These are phyloP conservation scores for slime mould (Dictyostelium discoideum) DNA, from an alignment of 78 protist genomes.

Conservation along the genomic window DNA sequence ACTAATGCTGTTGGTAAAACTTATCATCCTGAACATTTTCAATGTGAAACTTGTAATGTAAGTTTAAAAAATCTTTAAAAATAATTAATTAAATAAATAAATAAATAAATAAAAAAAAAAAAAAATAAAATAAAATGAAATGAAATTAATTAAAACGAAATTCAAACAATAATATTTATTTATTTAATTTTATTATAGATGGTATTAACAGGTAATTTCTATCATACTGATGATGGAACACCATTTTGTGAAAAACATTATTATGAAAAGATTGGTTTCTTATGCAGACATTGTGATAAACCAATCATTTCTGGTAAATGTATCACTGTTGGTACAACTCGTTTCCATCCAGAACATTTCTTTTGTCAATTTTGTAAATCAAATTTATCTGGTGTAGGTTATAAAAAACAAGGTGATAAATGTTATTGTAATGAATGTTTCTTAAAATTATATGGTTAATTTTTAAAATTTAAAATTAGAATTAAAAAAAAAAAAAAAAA, in stretches of 20 bases:
- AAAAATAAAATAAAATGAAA: not conserved
- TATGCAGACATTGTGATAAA: conserved; percentile 77
- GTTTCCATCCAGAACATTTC: conserved; percentile 78
- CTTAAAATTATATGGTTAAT: conserved; percentile 36
- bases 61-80: not conserved
- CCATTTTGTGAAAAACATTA: conserved; percentile 74
- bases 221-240: conserved; percentile 50
- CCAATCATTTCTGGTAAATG: conserved; percentile 77
- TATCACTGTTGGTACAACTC: conserved; percentile 29
- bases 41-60: conserved; percentile 57
- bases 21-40: conserved; percentile 81
- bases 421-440: conserved; percentile 44
- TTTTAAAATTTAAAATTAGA: too few relatives aligned
- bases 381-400: conserved; percentile 55
- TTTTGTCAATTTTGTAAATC: conserved; percentile 61
- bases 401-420: conserved; percentile 60
- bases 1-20: conserved; percentile 53
- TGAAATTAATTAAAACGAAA: not conserved
- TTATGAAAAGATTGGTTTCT: conserved; percentile 61
- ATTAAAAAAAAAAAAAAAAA: not conserved
- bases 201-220: conserved; percentile 37
- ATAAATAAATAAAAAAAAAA: too few relatives aligned
- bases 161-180: too few relatives aligned
- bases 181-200: not conserved
- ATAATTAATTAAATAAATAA: not conserved